phyloP scores from a whole-genome alignment of 768 basidiomycete species.

The Podaxis carcinomalis region DNA sequence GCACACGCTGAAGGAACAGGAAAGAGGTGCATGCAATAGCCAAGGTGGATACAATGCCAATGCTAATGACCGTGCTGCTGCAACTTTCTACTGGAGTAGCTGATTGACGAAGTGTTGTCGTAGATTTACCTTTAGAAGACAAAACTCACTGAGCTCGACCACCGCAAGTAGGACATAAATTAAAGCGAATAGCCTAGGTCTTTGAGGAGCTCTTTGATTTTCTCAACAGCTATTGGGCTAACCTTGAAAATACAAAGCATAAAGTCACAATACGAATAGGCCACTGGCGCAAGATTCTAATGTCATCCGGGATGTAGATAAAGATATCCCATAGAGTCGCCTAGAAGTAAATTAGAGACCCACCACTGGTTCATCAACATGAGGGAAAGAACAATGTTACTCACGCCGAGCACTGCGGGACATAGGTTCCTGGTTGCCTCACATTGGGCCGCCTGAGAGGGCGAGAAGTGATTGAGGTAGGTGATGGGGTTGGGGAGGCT shows the following conservation, averaged over 20 bases:
- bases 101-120: neutral
- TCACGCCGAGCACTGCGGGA: neutral
- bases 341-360: neutral
- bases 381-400: neutral
- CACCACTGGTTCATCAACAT: neutral
- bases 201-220: neutral
- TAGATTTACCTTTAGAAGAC: neutral
- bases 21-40: slow-evolving; percentile 15
- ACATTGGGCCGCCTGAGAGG: neutral
- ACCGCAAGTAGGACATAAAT: neutral
- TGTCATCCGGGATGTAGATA: slow-evolving; percentile 4
- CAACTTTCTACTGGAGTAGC: neutral
- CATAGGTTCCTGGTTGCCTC: neutral
- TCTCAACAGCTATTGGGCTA: neutral
- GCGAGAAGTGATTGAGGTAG: neutral
- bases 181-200: neutral
- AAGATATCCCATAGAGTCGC: slow-evolving; percentile 4
- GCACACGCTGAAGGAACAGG: slow-evolving; percentile 28
- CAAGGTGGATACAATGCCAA: neutral
- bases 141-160: neutral
- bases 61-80: neutral
- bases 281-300: neutral
- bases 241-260: slow-evolving; percentile 4
- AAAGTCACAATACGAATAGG: neutral
- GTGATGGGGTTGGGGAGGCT: neutral